phyloP scores from a whole-genome alignment of 805 yeast genomes.

The Wickerhamomyces bovis region DNA sequence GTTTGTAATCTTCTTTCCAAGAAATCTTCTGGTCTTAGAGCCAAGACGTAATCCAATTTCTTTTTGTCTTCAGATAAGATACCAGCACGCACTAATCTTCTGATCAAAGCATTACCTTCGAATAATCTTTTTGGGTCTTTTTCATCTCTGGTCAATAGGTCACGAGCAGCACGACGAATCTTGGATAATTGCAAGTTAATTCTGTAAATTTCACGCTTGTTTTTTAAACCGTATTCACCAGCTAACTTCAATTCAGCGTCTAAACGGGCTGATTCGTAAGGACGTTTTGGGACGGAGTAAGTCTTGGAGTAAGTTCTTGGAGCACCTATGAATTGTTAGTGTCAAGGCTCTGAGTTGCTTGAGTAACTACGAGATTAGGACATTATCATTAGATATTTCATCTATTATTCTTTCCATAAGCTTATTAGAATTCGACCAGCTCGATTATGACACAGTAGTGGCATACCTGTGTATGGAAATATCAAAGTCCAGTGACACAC shows the following conservation, averaged over 20 bases:
- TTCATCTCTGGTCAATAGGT: constrained; percentile 98
- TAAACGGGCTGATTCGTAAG: constrained; percentile 98
- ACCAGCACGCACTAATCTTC: constrained; percentile 99
- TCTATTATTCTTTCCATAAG: neutral
- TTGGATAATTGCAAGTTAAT: constrained; percentile 98
- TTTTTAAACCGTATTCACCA: constrained; percentile 99
- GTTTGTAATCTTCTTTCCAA: constrained; percentile 99
- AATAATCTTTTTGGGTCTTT: constrained; percentile 99
- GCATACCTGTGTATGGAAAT: neutral
- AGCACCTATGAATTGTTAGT: constrained; percentile 57
- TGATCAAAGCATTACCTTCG: constrained; percentile 99
- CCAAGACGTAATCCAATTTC: constrained; percentile 99
- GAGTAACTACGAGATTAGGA: neutral
- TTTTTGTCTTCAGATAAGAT: constrained; percentile 98
- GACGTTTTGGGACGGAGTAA: constrained; percentile 98
- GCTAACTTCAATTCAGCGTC: constrained; percentile 99
- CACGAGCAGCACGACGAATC: constrained; percentile 99
- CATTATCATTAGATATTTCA: neutral
- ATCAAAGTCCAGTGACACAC: neutral
- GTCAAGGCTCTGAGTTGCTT: neutral
- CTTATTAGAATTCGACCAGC: neutral
- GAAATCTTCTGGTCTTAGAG: constrained; percentile 97
- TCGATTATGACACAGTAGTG: neutral
- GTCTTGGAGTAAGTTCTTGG: constrained; percentile 99
- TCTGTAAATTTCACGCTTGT: constrained; percentile 99